Conservation (phyloP, 176 grass and related monocot genomes). For the Thinopyrum elongatum region DNA sequence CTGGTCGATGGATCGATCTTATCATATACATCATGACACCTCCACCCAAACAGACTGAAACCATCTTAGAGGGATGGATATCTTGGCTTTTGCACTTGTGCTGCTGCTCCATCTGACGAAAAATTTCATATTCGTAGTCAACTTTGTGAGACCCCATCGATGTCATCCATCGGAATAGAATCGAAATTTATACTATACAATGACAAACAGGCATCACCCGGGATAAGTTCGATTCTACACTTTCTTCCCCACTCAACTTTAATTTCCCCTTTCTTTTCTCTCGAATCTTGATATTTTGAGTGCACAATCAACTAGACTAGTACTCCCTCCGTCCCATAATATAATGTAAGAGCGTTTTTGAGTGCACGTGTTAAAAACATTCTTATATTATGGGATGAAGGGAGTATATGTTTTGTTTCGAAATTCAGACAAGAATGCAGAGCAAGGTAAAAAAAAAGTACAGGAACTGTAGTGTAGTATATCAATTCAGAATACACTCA, state of each 20-base stretch:
- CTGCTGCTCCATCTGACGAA: no score
- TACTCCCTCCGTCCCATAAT: no score
- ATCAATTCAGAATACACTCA: neutral
- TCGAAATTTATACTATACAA: neutral
- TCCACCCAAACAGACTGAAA: neutral
- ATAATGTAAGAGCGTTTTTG: no score
- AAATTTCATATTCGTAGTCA: neutral
- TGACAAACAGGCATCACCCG: neutral
- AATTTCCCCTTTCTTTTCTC: neutral
- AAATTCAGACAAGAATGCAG: neutral
- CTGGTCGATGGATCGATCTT: neutral
- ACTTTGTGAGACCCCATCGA: neutral
- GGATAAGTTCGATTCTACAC: constrained; percentile 1
- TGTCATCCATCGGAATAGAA: neutral
- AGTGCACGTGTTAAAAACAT: no score
- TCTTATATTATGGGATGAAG: no score
- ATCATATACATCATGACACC: neutral
- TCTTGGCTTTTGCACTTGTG: neutral
- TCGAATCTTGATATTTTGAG: neutral
- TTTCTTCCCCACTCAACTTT: neutral
- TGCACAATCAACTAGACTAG: neutral
- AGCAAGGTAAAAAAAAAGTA: neutral
- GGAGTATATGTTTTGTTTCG: neutral
- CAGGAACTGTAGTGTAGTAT: neutral
- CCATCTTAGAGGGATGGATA: neutral